Evolutionary conservation across 257 asterid genomes (phyloP), one percentile per base, ranked within the genome.

Genomic region (Galeopsis tetrahit): DNA sequence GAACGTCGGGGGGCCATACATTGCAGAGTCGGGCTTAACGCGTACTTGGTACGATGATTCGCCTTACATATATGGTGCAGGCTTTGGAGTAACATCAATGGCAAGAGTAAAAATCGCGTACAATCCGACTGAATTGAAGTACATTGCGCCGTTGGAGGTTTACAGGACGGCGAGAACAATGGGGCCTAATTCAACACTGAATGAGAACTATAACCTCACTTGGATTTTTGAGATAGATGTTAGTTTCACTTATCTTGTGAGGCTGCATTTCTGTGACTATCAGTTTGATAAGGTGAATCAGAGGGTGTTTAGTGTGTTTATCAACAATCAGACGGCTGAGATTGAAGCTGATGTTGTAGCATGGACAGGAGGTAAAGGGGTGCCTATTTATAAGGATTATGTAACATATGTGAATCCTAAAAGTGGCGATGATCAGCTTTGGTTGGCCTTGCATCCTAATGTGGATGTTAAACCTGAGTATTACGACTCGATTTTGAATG

Each of bases 251-350:
- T 93, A 90, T 63, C 83, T 93, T 5, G 81, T 90, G 77, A 86
- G 97, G 84, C 75, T 93, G 10, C 97, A 93, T 78, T 89, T 93
- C 78, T 90, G 93, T 59, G 97, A 93, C 44, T 84, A 49, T 63
- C 59, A 69, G 17, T 74, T 88, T 35, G 75, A 76, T 0, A 81
- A 75, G 77, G 80, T 80, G 66, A 90, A 90, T 46, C 89, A 88
- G 82, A 83, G 84, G 85, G 93, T 83, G 69, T 90, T 93, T 39
- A 69, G 49, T 7, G 66, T 90, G n/a, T 82, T 77, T 46, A 78
- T 92, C 3, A 85, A 89, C 51, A 83, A 85, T 53, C 82, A 66
- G 63, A 84, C 89, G n/a, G 96, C 95, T 0, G 76, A 74, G 71
- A 21, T 42, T 1, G 90, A 75, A 6, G 89, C 85, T 3, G 97